Conservation (phyloP, 345 rosid genomes). For the Syzygium aqueum region DNA sequence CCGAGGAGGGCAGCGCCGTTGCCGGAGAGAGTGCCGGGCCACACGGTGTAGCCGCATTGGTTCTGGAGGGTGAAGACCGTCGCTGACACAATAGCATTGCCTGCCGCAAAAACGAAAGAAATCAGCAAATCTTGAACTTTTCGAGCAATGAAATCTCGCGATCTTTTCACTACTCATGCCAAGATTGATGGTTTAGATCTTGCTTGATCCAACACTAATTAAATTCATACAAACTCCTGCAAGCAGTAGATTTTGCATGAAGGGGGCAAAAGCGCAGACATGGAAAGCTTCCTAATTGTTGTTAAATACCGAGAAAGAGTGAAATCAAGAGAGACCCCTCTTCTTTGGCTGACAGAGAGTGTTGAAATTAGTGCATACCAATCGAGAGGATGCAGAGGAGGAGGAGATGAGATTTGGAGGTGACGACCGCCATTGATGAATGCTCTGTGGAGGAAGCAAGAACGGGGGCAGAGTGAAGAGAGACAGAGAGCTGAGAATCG, state of each 20-base stretch:
- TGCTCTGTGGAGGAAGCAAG: background rate
- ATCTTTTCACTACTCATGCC: background rate
- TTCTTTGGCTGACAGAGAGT: background rate
- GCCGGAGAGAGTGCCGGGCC: conserved; percentile 88
- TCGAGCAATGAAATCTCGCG: background rate
- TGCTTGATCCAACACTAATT: background rate
- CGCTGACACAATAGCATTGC: conserved; percentile 24
- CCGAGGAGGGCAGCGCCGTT: conserved; percentile 43
- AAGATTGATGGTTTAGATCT: background rate
- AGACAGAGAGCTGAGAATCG: background rate
- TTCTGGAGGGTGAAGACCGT: conserved; percentile 62
- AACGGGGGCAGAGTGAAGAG: background rate
- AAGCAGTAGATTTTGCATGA: background rate
- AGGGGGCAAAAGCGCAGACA: background rate
- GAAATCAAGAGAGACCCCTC: background rate
- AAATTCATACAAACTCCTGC: background rate
- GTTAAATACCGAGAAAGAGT: background rate
- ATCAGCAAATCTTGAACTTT: background rate
- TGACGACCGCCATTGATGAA: background rate
- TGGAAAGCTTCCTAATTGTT: background rate
- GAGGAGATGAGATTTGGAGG: conserved; percentile 2
- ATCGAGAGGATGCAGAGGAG: conserved; percentile 11
- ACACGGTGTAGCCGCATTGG: conserved; percentile 58
- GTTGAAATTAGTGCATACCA: conserved; percentile 1
- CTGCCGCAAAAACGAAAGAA: background rate